These are phyloP conservation scores for Cochlearia excelsa DNA, from an alignment of 345 rosid species.

Conservation along the genomic window DNA sequence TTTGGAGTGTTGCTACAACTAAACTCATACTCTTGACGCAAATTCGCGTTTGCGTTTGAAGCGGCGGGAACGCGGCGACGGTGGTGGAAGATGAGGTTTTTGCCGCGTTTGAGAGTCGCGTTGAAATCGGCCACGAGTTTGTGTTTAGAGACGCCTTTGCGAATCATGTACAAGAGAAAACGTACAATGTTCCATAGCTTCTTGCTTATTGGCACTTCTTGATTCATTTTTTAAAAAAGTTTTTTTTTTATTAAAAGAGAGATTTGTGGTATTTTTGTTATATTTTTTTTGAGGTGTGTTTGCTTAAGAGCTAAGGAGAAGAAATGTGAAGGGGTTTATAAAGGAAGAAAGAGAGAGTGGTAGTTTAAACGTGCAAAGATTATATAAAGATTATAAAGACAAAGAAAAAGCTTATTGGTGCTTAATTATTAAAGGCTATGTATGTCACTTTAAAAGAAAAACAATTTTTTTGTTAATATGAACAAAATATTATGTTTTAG, in stretches of 20 bases:
- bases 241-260: constrained; percentile 1
- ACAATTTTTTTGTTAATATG: not conserved
- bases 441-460: constrained; percentile 17
- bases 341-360: constrained; percentile 32
- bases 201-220: constrained; percentile 55
- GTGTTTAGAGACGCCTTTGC: constrained; percentile 60
- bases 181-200: constrained; percentile 64
- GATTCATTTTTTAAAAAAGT: constrained; percentile 33
- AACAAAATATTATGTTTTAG: no score
- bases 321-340: constrained; percentile 37
- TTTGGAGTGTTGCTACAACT: constrained; percentile 93
- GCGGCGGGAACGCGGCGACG: constrained; percentile 35
- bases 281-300: constrained; percentile 14
- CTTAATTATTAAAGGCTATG: constrained; percentile 21
- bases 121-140: constrained; percentile 68
- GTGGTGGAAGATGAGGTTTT: constrained; percentile 59
- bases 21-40: constrained; percentile 70
- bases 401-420: constrained; percentile 25
- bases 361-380: constrained; percentile 27
- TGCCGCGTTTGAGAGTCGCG: constrained; percentile 76
- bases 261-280: constrained; percentile 6
- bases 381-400: constrained; percentile 1
- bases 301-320: constrained; percentile 37
- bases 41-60: constrained; percentile 30
- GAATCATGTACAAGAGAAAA: constrained; percentile 63